phyloP scores from a whole-genome alignment of 164 flowering plant species.

The Magnolia changhungtana region DNA sequence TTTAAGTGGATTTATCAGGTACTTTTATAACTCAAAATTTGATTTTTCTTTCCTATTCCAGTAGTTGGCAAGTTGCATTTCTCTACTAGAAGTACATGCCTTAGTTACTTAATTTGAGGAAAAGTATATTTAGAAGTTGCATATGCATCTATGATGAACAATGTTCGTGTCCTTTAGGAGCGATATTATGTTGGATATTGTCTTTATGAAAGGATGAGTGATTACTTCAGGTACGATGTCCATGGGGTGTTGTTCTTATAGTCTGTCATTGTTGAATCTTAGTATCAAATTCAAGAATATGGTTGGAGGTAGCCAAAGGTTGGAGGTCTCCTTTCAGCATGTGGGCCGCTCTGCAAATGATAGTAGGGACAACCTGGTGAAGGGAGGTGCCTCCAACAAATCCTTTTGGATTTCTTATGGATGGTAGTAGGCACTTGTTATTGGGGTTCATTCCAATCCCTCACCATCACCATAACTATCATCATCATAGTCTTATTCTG shows the following conservation, averaged over 20 bases:
- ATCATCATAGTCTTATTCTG: no score
- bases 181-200: slow-evolving; percentile 69
- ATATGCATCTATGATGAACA: neutral
- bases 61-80: neutral
- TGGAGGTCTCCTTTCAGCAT: no score
- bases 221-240: slow-evolving; percentile 58
- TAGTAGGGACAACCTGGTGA: no score
- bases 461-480: no score
- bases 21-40: neutral
- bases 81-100: neutral
- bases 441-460: no score
- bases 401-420: no score
- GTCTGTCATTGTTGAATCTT: neutral
- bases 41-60: neutral
- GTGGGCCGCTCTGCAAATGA: no score
- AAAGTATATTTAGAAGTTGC: neutral
- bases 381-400: no score
- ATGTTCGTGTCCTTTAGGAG: neutral
- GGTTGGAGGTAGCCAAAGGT: no score
- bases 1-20: slow-evolving; percentile 86
- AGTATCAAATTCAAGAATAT: no score
- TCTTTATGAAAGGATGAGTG: slow-evolving; percentile 74
- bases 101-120: no score
- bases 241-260: neutral
- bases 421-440: no score